A percentile compares a stretch with the other conserved stretches of the same genome.
Conservation (phyloP, 129 eudicot genomes). For the Pseudognaphalium luteoalbum region DNA sequence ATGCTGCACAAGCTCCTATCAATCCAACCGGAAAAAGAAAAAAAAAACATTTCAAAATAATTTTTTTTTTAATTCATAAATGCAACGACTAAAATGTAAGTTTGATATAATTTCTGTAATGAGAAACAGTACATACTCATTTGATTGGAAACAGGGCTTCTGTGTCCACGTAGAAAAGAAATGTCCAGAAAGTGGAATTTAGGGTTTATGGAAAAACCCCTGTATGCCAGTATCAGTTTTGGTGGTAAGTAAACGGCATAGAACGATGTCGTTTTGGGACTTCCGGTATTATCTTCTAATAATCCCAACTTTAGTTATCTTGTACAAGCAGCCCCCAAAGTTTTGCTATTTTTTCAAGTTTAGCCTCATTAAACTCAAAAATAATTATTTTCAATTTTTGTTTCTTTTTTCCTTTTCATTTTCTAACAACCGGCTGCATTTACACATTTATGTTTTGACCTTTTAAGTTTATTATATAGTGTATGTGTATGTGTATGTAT, state of each 20-base stretch:
- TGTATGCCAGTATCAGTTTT: not conserved
- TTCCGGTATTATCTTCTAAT: not conserved
- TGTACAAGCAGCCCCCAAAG: not conserved
- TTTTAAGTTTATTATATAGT: not conserved
- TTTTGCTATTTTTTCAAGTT: not conserved
- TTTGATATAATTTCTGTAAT: not conserved
- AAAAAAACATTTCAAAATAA: slow-evolving; percentile 15
- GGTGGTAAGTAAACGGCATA: not conserved
- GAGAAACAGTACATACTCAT: slow-evolving; percentile 25
- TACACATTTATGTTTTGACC: not conserved
- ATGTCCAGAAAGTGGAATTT: slow-evolving; percentile 6
- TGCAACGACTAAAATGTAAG: not conserved
- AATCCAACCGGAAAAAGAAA: not conserved
- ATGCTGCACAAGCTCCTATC: slow-evolving; percentile 29
- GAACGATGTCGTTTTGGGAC: slow-evolving; percentile 1
- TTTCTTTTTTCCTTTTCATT: not conserved
- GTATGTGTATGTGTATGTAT: not conserved
- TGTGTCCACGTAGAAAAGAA: slow-evolving; percentile 23
- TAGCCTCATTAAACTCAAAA: not conserved
- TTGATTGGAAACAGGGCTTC: slow-evolving; percentile 22
- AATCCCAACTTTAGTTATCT: not conserved
- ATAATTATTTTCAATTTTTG: not conserved
- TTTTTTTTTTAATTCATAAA: not conserved
- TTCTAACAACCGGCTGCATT: not conserved
- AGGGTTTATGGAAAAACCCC: slow-evolving; percentile 33